These are phyloP conservation scores for Cystobasidiaceae sp. DNA, from an alignment of 1,284 basidiomycete genomes.

Conservation along the genomic window DNA sequence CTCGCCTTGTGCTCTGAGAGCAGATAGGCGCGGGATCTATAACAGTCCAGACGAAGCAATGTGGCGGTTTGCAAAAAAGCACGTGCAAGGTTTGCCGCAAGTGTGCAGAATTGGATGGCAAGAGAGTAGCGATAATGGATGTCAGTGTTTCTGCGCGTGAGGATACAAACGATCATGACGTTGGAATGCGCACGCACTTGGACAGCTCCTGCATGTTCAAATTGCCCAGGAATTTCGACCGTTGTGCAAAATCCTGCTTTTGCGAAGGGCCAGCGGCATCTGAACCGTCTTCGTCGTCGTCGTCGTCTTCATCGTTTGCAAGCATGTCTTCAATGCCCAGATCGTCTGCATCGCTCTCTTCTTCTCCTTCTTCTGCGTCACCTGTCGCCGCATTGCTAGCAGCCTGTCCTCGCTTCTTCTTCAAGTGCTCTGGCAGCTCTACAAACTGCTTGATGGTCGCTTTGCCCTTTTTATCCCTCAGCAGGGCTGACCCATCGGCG, in stretches of 20 bases:
- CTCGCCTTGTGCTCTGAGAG: slow-evolving; percentile 71
- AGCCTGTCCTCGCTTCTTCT: background rate
- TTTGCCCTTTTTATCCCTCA: slow-evolving; percentile 28
- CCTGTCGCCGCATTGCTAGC: too few relatives aligned
- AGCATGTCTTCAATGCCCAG: slow-evolving; percentile 55
- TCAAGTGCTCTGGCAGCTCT: slow-evolving; percentile 9
- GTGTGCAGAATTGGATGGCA: too few relatives aligned
- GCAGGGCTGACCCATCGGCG: background rate
- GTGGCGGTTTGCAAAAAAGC: too few relatives aligned
- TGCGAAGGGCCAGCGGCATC: slow-evolving; percentile 60
- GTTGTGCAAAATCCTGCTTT: slow-evolving; percentile 48
- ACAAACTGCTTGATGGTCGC: slow-evolving; percentile 23
- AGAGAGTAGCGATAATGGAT: too few relatives aligned
- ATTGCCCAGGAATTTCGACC: slow-evolving; percentile 55
- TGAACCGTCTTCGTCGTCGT: slow-evolving; percentile 52
- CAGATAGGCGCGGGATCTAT: slow-evolving; percentile 25
- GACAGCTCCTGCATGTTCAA: slow-evolving; percentile 67
- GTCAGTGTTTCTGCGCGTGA: too few relatives aligned
- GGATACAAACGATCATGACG: too few relatives aligned
- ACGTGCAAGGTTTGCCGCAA: too few relatives aligned
- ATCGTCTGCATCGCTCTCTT: slow-evolving; percentile 40
- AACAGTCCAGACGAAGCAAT: too few relatives aligned
- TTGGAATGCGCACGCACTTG: too few relatives aligned
- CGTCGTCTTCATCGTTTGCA: slow-evolving; percentile 56
- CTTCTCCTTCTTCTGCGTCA: slow-evolving; percentile 35